Conservation (phyloP, 345 rosid genomes). For the Salix exigua region DNA sequence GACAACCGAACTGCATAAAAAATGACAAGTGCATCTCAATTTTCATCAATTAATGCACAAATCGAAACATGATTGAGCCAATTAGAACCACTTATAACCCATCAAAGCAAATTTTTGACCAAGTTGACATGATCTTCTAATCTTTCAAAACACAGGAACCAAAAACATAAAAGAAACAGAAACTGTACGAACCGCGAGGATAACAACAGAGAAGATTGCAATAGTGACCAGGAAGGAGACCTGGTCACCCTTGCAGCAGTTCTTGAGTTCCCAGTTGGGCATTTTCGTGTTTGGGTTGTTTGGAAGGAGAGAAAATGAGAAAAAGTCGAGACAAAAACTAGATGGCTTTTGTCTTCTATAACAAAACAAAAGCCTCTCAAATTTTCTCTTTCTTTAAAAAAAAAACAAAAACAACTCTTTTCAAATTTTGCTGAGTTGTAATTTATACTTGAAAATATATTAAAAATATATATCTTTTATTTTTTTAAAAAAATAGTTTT, state of each 20-base stretch:
- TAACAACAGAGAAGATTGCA: conserved; percentile 81
- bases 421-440: not conserved
- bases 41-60: too few species aligned
- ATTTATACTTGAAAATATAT: too few species aligned
- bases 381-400: too few species aligned
- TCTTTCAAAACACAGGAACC: not conserved
- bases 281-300: conserved; percentile 10
- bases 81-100: not conserved
- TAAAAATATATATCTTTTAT: too few species aligned
- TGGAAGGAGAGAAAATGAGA: not conserved
- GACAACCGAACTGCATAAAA: too few species aligned
- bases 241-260: conserved; percentile 78
- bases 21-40: too few species aligned
- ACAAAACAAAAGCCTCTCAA: too few species aligned
- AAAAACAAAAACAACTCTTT: too few species aligned
- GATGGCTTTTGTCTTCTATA: too few species aligned
- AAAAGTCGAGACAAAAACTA: not conserved
- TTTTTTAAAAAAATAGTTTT: too few species aligned
- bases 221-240: conserved; percentile 51
- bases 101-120: not conserved
- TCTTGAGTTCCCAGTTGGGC: conserved; percentile 82
- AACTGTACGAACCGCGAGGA: conserved; percentile 55
- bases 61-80: not conserved
- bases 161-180: not conserved
- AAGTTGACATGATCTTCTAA: not conserved